These are phyloP conservation scores for Marasmius oreades DNA, from an alignment of 1,284 basidiomycete genomes.

Conservation along the genomic window DNA sequence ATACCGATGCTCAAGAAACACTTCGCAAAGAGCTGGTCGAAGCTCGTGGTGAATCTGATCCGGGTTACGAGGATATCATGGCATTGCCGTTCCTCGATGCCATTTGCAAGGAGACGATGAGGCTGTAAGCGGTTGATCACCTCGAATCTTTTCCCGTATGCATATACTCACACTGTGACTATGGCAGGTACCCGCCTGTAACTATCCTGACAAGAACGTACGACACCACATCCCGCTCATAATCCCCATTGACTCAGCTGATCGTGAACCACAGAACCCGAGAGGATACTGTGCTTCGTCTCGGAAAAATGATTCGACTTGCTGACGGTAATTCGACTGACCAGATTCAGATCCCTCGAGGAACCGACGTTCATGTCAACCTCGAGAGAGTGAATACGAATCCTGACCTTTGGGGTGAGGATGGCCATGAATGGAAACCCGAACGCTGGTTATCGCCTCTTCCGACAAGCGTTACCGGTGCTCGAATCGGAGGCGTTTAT, in stretches of 20 bases:
- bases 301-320: slow-evolving; percentile 21
- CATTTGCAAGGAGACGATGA: slow-evolving; percentile 22
- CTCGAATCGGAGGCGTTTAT: slow-evolving; percentile 34
- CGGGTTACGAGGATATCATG: slow-evolving; percentile 19
- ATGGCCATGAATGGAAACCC: slow-evolving; percentile 35
- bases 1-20: slow-evolving; percentile 1
- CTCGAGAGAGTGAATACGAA: slow-evolving; percentile 37
- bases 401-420: slow-evolving; percentile 31
- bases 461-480: slow-evolving; percentile 25
- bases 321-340: slow-evolving; percentile 20
- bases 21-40: background rate
- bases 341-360: slow-evolving; percentile 25
- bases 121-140: no score
- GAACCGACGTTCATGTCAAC: slow-evolving; percentile 35
- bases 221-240: background rate
- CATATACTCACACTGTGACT: no score
- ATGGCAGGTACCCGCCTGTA: background rate
- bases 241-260: background rate
- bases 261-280: slow-evolving; percentile 13
- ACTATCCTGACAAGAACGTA: background rate
- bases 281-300: slow-evolving; percentile 22
- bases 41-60: background rate
- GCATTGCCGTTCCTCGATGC: slow-evolving; percentile 22
- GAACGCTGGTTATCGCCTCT: slow-evolving; percentile 38
- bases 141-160: no score